phyloP scores from a whole-genome alignment of 257 asterid species.

The Solanum chilense region DNA sequence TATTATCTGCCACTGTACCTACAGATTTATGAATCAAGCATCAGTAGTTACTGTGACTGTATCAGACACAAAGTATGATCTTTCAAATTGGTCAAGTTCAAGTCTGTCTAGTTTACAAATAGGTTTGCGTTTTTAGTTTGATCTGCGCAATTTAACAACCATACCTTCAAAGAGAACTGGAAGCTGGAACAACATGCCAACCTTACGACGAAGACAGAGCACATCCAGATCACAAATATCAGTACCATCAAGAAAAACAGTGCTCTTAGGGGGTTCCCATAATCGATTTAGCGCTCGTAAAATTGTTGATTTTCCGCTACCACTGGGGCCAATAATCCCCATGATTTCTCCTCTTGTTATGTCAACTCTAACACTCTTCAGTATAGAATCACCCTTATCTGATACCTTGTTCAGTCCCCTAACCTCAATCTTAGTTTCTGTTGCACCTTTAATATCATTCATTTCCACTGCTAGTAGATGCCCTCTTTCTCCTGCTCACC shows the following conservation, averaged over 20 bases:
- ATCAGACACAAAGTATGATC: neutral
- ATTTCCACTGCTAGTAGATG: constrained; percentile 16
- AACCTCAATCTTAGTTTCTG: constrained; percentile 40
- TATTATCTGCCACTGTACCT: constrained; percentile 71
- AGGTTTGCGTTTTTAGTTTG: neutral
- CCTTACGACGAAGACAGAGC: constrained; percentile 48
- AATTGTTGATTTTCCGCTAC: constrained; percentile 72
- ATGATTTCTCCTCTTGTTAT: constrained; percentile 50
- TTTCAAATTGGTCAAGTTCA: neutral
- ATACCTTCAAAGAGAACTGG: constrained; percentile 70
- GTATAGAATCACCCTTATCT: constrained; percentile 31
- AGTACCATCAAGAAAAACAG: constrained; percentile 55
- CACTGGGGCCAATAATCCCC: constrained; percentile 85
- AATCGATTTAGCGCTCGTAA: constrained; percentile 60
- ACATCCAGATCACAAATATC: constrained; percentile 57
- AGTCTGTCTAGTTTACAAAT: neutral
- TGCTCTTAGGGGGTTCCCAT: constrained; percentile 58
- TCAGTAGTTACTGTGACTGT: neutral
- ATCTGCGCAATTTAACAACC: neutral
- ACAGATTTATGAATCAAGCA: neutral
- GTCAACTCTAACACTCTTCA: constrained; percentile 38
- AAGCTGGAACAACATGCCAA: constrained; percentile 75
- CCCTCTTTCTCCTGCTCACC: constrained; percentile 12
- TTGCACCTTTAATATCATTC: neutral
- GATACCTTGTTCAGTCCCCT: constrained; percentile 37